Conservation (phyloP, 371 early-diverging fungal species). For the Mortierella sp. region DNA sequence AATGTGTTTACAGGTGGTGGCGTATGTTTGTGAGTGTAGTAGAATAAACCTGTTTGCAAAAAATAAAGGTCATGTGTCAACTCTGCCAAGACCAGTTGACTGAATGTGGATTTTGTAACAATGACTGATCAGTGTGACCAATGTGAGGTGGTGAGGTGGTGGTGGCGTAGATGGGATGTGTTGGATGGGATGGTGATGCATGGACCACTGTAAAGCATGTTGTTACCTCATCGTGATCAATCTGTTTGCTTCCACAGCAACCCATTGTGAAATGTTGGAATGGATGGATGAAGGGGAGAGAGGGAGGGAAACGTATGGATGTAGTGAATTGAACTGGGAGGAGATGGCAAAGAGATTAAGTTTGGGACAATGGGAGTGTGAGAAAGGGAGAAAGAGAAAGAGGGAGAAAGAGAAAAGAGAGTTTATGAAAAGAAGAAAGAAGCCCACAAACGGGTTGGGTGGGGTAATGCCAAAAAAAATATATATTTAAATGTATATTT, state of each 20-base stretch:
- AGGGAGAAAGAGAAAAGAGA: not conserved
- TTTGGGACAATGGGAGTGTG: not conserved
- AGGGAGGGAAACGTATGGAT: not conserved
- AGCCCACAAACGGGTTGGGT: not conserved
- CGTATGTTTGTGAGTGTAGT: too few species aligned
- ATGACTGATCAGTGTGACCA: too few species aligned
- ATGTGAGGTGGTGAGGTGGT: not conserved
- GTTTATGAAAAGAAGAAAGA: not conserved
- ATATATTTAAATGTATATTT: too few species aligned
- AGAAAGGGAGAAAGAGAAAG: not conserved
- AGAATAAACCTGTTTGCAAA: too few species aligned
- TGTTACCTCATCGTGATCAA: constrained; percentile 26
- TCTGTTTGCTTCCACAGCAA: constrained; percentile 52
- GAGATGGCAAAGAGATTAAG: not conserved
- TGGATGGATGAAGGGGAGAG: not conserved
- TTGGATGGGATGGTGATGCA: not conserved
- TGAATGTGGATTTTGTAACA: too few species aligned
- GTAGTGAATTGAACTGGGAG: not conserved
- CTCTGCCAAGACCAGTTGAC: too few species aligned
- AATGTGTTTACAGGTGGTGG: too few species aligned
- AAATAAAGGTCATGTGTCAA: too few species aligned
- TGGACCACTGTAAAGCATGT: too few species aligned
- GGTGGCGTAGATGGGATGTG: constrained; percentile 6
- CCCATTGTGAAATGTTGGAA: constrained; percentile 27
- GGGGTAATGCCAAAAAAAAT: not conserved